Conservation (phyloP, 805 yeast species). For the Lachancea mirantina region DNA sequence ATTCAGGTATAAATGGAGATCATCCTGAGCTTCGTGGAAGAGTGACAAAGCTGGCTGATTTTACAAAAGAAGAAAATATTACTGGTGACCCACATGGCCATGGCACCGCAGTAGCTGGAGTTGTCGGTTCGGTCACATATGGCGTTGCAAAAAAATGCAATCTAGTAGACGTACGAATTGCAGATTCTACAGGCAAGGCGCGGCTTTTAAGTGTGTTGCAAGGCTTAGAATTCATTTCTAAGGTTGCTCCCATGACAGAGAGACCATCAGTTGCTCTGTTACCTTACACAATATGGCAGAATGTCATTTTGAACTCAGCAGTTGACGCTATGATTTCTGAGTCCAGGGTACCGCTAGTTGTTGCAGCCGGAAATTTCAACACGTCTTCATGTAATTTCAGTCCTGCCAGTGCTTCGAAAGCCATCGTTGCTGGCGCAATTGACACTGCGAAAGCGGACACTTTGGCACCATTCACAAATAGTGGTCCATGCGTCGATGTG, state of each 20-base stretch:
- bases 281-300: conserved; percentile 36
- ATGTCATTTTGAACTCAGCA: conserved; percentile 59
- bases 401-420: conserved; percentile 71
- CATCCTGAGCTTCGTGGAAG: conserved; percentile 62
- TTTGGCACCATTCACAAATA: conserved; percentile 73
- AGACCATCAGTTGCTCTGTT: conserved; percentile 62
- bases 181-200: conserved; percentile 64
- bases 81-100: conserved; percentile 72
- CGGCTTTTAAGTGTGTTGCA: conserved; percentile 55
- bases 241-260: conserved; percentile 38
- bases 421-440: conserved; percentile 81
- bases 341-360: conserved; percentile 64
- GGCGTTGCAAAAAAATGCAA: conserved; percentile 74
- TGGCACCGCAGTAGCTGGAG: conserved; percentile 91
- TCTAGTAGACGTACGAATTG: conserved; percentile 66
- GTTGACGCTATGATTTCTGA: conserved; percentile 59
- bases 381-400: conserved; percentile 71
- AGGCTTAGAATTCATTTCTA: conserved; percentile 61
- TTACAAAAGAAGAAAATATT: conserved; percentile 43
- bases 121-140: conserved; percentile 67
- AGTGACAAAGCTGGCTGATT: conserved; percentile 51
- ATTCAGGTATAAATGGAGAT: conserved; percentile 65
- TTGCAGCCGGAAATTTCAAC: conserved; percentile 82
- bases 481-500: conserved; percentile 83
- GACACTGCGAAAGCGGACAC: conserved; percentile 57